These are phyloP conservation scores for Monotropa hypopitys DNA, from an alignment of 179 eudicot species.

Conservation along the genomic window DNA sequence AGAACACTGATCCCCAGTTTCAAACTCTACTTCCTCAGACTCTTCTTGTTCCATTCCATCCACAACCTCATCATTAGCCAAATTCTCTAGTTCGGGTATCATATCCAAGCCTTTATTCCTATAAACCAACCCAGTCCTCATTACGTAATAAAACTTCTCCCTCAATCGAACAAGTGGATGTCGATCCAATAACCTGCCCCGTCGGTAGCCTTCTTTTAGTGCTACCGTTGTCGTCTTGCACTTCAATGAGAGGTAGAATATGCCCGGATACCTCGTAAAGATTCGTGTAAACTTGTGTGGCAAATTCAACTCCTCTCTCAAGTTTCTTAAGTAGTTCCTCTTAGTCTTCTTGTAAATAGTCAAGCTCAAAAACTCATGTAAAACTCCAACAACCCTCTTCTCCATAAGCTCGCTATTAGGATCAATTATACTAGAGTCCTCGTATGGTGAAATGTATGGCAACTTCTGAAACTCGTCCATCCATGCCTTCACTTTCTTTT, in stretches of 20 bases:
- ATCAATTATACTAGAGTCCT: conserved; percentile 55
- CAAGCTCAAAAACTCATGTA: conserved; percentile 82
- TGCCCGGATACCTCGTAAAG: conserved; percentile 86
- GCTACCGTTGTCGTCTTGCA: conserved; percentile 87
- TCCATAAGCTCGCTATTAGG: conserved; percentile 84
- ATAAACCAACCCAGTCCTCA: conserved; percentile 67
- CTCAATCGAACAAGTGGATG: conserved; percentile 44
- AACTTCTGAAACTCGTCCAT: conserved; percentile 93
- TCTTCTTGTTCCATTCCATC: conserved; percentile 16
- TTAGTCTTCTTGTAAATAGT: conserved; percentile 85
- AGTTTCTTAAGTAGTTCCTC: conserved; percentile 70
- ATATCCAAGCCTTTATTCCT: conserved; percentile 42
- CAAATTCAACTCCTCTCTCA: conserved; percentile 72
- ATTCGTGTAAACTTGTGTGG: conserved; percentile 81
- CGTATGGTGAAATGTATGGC: conserved; percentile 81
- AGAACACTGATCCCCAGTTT: conserved; percentile 31
- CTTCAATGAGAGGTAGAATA: conserved; percentile 79
- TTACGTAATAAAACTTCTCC: conserved; percentile 56
- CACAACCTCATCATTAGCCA: conserved; percentile 20
- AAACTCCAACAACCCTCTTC: conserved; percentile 78
- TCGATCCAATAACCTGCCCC: conserved; percentile 48
- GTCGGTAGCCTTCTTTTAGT: conserved; percentile 60
- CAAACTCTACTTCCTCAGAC: conserved; percentile 37
- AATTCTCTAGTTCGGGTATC: conserved; percentile 33
- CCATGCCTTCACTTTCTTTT: conserved; percentile 77